These are phyloP conservation scores for Blumeriella jaapii DNA, from an alignment of 2,329 filamentous ascomycete species.

Conservation along the genomic window DNA sequence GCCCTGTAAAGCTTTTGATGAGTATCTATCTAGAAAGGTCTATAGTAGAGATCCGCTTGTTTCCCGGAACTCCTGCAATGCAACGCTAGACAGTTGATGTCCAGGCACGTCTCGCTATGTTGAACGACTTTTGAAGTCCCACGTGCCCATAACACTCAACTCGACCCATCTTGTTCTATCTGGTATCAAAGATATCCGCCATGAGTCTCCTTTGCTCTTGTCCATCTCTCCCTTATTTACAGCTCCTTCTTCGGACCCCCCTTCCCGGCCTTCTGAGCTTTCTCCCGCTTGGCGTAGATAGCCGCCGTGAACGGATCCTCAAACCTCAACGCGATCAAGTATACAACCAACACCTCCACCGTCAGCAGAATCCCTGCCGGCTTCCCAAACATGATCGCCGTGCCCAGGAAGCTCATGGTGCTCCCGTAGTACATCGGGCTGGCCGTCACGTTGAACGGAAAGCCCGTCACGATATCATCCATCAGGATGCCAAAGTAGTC, in stretches of 20 bases:
- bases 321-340: slow-evolving; percentile 68
- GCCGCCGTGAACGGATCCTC: slow-evolving; percentile 91
- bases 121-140: slow-evolving; percentile 16
- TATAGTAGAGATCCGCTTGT: slow-evolving; percentile 4
- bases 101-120: slow-evolving; percentile 18
- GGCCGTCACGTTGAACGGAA: slow-evolving; percentile 85
- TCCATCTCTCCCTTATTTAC: neutral
- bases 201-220: neutral
- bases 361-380: slow-evolving; percentile 76
- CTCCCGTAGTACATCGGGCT: slow-evolving; percentile 96
- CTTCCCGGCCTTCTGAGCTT: slow-evolving; percentile 33
- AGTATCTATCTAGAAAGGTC: neutral
- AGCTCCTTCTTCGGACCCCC: slow-evolving; percentile 15
- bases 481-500: slow-evolving; percentile 99
- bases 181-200: neutral
- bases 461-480: slow-evolving; percentile 87
- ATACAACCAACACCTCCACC: slow-evolving; percentile 61
- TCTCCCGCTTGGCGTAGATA: slow-evolving; percentile 82
- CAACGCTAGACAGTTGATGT: slow-evolving; percentile 25
- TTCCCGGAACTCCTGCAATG: slow-evolving; percentile 16
- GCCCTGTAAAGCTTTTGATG: slow-evolving; percentile 2
- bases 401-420: slow-evolving; percentile 83
- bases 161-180: neutral
- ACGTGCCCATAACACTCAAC: slow-evolving; percentile 2
- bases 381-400: slow-evolving; percentile 73